These are phyloP conservation scores for Glarea lozoyensis DNA, from an alignment of 495 filamentous ascomycete genomes.

Conservation along the genomic window DNA sequence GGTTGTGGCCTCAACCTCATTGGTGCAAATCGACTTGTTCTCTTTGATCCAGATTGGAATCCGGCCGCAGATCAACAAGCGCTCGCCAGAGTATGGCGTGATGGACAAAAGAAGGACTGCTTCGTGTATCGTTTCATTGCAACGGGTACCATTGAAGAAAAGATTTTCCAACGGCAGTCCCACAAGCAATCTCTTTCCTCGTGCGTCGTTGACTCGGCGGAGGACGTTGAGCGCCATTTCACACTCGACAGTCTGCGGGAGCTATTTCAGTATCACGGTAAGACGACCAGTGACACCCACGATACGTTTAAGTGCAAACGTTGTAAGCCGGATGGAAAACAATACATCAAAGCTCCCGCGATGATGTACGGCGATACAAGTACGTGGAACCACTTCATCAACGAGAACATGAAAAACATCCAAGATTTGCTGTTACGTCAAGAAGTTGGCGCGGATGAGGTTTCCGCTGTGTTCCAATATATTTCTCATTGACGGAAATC, in stretches of 20 bases:
- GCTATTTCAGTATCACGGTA: slow-evolving; percentile 81
- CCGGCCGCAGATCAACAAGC: slow-evolving; percentile 73
- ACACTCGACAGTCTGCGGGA: slow-evolving; percentile 80
- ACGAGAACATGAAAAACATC: slow-evolving; percentile 66
- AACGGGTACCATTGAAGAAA: slow-evolving; percentile 97
- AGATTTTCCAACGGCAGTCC: slow-evolving; percentile 97
- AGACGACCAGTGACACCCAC: slow-evolving; percentile 87
- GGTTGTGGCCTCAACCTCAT: slow-evolving; percentile 97
- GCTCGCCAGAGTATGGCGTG: slow-evolving; percentile 80
- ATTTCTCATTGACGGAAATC: slow-evolving; percentile 98
- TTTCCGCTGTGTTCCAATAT: slow-evolving; percentile 96
- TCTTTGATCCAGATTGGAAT: slow-evolving; percentile 87
- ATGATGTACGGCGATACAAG: slow-evolving; percentile 98
- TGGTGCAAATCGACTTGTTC: slow-evolving; percentile 89
- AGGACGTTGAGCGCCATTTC: slow-evolving; percentile 97
- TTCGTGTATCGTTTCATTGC: slow-evolving; percentile 99
- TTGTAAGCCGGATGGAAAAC: slow-evolving; percentile 77
- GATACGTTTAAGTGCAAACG: slow-evolving; percentile 99
- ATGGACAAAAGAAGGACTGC: slow-evolving; percentile 98
- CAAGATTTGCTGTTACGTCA: slow-evolving; percentile 89
- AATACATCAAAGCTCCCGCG: slow-evolving; percentile 80
- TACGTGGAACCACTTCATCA: slow-evolving; percentile 96
- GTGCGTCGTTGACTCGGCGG: slow-evolving; percentile 94
- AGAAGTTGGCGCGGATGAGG: slow-evolving; percentile 67
- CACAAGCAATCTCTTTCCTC: slow-evolving; percentile 96